These are phyloP conservation scores for Pholiota molesta DNA, from an alignment of 768 basidiomycete species.

Conservation along the genomic window DNA sequence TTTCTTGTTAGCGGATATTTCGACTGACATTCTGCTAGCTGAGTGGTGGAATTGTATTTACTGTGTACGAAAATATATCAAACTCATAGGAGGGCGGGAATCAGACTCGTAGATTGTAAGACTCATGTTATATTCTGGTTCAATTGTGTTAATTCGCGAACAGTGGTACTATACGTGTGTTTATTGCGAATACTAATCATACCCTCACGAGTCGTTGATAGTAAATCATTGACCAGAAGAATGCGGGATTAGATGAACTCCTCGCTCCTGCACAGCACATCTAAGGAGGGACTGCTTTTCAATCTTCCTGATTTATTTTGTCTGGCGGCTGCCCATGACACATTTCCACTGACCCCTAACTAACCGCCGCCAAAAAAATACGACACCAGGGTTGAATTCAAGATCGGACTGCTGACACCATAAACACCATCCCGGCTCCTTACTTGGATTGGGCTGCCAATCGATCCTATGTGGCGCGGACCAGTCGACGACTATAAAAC, in stretches of 20 bases:
- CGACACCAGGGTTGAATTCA: not conserved
- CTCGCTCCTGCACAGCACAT: no score
- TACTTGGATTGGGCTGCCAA: not conserved
- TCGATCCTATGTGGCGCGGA: not conserved
- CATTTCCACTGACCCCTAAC: no score
- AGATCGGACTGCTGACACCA: not conserved
- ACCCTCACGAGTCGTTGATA: not conserved
- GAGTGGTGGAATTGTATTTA: slow-evolving; percentile 93
- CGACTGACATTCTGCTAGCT: slow-evolving; percentile 48
- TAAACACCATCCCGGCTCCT: not conserved
- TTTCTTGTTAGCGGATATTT: not conserved
- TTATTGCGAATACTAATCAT: not conserved
- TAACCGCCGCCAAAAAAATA: no score
- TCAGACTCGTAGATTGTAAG: slow-evolving; percentile 1
- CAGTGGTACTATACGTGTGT: not conserved
- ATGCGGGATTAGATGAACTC: no score
- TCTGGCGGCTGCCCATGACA: no score
- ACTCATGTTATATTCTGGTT: not conserved
- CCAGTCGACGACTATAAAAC: not conserved
- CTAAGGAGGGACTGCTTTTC: not conserved
- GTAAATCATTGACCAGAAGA: no score
- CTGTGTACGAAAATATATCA: slow-evolving; percentile 87
- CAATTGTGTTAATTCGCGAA: not conserved
- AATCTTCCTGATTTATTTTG: not conserved
- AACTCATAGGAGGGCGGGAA: slow-evolving; percentile 32